Conservation (phyloP, 495 filamentous ascomycete genomes). For the Glonium stellatum region DNA sequence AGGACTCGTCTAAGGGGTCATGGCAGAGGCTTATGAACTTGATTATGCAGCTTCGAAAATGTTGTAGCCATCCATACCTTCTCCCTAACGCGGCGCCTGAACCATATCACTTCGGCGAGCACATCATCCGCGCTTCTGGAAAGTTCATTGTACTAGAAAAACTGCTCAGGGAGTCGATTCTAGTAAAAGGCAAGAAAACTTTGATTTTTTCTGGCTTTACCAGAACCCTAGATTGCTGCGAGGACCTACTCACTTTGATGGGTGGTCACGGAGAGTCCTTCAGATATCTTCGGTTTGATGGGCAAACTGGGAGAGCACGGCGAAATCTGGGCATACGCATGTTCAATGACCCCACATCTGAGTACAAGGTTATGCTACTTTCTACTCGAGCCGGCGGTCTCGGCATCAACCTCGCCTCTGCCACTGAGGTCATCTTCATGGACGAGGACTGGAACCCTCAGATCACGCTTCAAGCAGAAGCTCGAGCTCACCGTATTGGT, state of each 20-base stretch:
- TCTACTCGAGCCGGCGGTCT: conserved; percentile 59
- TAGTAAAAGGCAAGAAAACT: conserved; percentile 52
- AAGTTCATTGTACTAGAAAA: conserved; percentile 62
- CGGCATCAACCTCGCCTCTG: conserved; percentile 55
- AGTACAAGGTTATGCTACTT: conserved; percentile 56
- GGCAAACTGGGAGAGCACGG: conserved; percentile 46
- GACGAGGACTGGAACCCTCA: conserved; percentile 67
- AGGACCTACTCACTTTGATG: conserved; percentile 49
- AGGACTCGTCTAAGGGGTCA: conserved; percentile 32
- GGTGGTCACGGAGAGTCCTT: conserved; percentile 43
- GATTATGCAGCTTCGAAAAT: conserved; percentile 59
- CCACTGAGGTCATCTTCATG: conserved; percentile 56
- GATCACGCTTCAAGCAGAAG: conserved; percentile 53
- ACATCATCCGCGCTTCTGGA: conserved; percentile 51
- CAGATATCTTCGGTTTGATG: conserved; percentile 53
- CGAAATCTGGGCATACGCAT: conserved; percentile 53
- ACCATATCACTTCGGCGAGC: conserved; percentile 45
- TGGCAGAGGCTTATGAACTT: conserved; percentile 57
- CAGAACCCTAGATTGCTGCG: conserved; percentile 51
- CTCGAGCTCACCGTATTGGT: conserved; percentile 54
- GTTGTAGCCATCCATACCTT: conserved; percentile 58
- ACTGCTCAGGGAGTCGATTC: conserved; percentile 50
- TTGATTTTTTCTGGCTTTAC: conserved; percentile 60
- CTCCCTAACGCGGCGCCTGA: conserved; percentile 47
- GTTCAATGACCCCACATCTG: conserved; percentile 44